Evolutionary conservation across 2,329 filamentous ascomycete genomes (phyloP), one percentile per base, ranked within the genome.

Genomic region (Gremmenia infestans): DNA sequence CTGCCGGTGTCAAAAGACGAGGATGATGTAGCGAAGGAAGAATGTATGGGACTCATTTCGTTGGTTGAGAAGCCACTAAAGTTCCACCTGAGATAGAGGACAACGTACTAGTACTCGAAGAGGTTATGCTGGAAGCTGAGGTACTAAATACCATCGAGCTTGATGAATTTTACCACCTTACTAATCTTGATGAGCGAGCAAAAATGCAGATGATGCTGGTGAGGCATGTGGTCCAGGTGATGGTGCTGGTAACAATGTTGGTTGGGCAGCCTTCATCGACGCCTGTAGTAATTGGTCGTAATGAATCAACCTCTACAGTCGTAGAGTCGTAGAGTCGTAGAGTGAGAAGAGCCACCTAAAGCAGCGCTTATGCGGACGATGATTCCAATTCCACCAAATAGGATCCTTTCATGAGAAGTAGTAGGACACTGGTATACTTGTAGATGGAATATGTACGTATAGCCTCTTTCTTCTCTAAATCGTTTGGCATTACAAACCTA

Each of bases 191-290:
- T 28, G 25, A 28, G 25, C 25, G 7, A 28, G 25, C 8, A 7
- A n/a, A 19, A 12, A 22, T 40, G 37, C 45, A 53, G n/a, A 23
- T 15, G 2, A 54, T 57, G 8, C 50, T 49, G 4, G 54, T 59
- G 19, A 54, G 22, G 19, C 36, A 60, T 17, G 55, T 50, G 4
- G 46, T 62, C 2, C 56, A 45, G 14, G 54, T 56, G 12, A 54
- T 36, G 23, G 48, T 47, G 12, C 43, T 59, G 2, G 57, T 59
- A 12, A 46, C 22, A 6, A 45, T 46, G 25, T 50, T 22, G 14
- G 49, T 39, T 7, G 50, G 17, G 17, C 58, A 58, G 23, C 39
- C 28, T 32, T 32, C 9, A 32, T 12, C 28, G 11, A 32, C 4
- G 28, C 12, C 11, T 25, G 36, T 46, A n/a, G 7, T 56, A 4